These are phyloP conservation scores for Strigomonas galati DNA, from an alignment of 208 protist species.

Conservation along the genomic window DNA sequence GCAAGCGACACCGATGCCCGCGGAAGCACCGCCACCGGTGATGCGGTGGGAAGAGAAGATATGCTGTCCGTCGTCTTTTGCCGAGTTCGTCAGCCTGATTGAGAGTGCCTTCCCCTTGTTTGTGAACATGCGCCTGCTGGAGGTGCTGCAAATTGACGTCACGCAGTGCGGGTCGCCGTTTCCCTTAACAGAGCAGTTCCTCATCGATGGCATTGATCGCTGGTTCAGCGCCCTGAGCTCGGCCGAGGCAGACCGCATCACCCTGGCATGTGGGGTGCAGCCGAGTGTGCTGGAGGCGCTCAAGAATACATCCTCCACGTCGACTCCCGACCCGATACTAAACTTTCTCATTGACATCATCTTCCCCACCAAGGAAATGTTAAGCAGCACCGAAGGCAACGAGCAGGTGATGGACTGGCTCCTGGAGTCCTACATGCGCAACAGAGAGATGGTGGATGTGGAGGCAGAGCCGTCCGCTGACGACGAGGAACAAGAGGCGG, in stretches of 20 bases:
- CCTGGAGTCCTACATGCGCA: slow-evolving; percentile 66
- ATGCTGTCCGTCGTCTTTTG: slow-evolving; percentile 41
- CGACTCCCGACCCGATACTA: slow-evolving; percentile 32
- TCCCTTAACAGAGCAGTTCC: slow-evolving; percentile 65
- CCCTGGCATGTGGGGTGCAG: slow-evolving; percentile 70
- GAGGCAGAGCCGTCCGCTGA: slow-evolving; percentile 18
- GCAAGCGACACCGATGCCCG: too few species aligned
- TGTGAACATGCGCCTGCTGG: slow-evolving; percentile 36
- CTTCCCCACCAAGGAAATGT: slow-evolving; percentile 34
- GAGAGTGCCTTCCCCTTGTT: slow-evolving; percentile 46
- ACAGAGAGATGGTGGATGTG: slow-evolving; percentile 53
- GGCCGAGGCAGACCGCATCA: slow-evolving; percentile 45
- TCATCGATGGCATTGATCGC: slow-evolving; percentile 74
- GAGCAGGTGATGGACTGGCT: slow-evolving; percentile 61
- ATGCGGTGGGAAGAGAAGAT: slow-evolving; percentile 29
- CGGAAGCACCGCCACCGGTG: not conserved
- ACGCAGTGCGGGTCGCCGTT: slow-evolving; percentile 9
- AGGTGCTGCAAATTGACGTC: slow-evolving; percentile 32
- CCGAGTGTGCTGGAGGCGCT: slow-evolving; percentile 35
- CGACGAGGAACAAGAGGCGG: not conserved
- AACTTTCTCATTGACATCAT: slow-evolving; percentile 88
- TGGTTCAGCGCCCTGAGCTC: slow-evolving; percentile 43
- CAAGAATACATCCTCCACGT: not conserved
- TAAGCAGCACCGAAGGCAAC: slow-evolving; percentile 1
- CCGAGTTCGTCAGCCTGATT: slow-evolving; percentile 31